These are phyloP conservation scores for Fraxinus velutina DNA, from an alignment of 305 asterid species.

Conservation along the genomic window DNA sequence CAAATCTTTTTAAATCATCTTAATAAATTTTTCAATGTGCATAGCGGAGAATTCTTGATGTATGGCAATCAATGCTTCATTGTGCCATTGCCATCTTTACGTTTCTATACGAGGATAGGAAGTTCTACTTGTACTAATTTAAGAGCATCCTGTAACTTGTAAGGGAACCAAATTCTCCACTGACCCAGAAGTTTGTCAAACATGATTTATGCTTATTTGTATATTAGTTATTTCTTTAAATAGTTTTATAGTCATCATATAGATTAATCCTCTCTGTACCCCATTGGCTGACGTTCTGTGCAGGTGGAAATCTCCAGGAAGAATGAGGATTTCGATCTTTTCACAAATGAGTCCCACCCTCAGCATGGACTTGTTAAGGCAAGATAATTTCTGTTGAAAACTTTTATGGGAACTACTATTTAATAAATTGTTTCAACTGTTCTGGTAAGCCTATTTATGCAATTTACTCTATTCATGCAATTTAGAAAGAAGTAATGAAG, in stretches of 20 bases:
- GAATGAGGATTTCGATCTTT: conserved; percentile 62
- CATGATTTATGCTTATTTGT: conserved; percentile 15
- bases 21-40: background rate
- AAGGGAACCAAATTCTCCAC: background rate
- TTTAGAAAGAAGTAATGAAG: conserved; percentile 87
- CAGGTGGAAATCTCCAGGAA: conserved; percentile 76
- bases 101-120: background rate
- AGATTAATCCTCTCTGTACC: conserved; percentile 21
- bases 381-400: conserved; percentile 34
- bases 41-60: background rate
- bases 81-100: background rate
- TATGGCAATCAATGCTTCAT: background rate
- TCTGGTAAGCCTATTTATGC: conserved; percentile 20
- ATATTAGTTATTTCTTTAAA: conserved; percentile 2
- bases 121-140: background rate
- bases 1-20: background rate
- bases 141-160: background rate
- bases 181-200: background rate
- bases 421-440: conserved; percentile 7
- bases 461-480: conserved; percentile 27
- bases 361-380: conserved; percentile 79
- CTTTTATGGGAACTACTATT: conserved; percentile 13
- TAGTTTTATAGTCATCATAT: conserved; percentile 1
- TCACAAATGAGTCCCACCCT: conserved; percentile 72
- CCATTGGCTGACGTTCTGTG: conserved; percentile 20